Base-by-base conservation (phyloP, 176 grass and related monocot genomes). In the Zoysia pacifica region DNA sequence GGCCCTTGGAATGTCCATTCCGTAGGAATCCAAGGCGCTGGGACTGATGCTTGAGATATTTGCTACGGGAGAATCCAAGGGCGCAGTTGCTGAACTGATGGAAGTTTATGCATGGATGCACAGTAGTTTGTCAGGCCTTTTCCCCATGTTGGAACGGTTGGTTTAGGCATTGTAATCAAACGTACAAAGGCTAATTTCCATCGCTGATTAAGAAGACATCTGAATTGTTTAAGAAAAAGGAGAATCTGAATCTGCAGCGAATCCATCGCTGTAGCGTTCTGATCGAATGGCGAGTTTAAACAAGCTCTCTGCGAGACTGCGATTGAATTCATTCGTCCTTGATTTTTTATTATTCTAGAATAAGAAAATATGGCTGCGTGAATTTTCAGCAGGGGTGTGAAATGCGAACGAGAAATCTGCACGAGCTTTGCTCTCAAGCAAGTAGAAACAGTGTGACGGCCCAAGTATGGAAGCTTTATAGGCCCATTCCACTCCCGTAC, bases 1-100 rank as follows among this genome's bases (percentile, higher is more conserved):
- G 63, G n/a, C 86, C 40, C 74, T 70, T 75, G 54, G 81, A 80
- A 75, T 76, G 55, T 70, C 82, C 54, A 20, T 3, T 59, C 61
- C 7, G 48, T 67, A 48, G 28, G 11, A 70, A 6, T 61, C 48
- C 19, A 28, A 46, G 55, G 55, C 0, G 5, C 56, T 80, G 73
- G 14, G 28, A 28, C 28, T 28, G 28, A 48, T 20, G 16, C 7
- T 48, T 69, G 76, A 56, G 45, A 15, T 62, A 45, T 28, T 15
- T 79, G 46, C 53, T 53, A 39, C 7, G 20, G 18, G 62, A 79
- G 47, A 64, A 56, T 72, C 42, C 60, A 6, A 41, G 41, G 42
- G 18, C 8, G 45, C 70, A 70, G 28, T 75, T 35, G 61, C 53
- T 68, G 28, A 50, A 83, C 68, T 67, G 18, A 9, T 28, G 28